These are phyloP conservation scores for Jimgerdemannia flammicorona DNA, from an alignment of 192 early-diverging fungal species.

Conservation along the genomic window DNA sequence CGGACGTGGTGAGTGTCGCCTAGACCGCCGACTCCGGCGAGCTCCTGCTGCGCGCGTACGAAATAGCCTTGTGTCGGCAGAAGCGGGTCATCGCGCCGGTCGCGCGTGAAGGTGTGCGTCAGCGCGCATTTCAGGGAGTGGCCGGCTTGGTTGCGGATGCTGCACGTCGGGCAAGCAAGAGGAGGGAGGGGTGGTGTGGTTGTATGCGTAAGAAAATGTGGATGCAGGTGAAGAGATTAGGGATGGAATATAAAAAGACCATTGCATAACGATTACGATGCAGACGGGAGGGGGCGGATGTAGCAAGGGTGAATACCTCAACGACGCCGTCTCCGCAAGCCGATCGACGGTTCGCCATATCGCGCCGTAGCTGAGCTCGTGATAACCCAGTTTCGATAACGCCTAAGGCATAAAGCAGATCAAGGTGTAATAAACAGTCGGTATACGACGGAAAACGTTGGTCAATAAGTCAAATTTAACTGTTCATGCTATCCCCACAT, in stretches of 20 bases:
- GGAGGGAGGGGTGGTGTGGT: neutral
- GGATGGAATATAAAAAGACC: too few species aligned
- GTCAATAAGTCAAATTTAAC: too few species aligned
- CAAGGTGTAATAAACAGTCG: too few species aligned
- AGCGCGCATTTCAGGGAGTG: slow-evolving; percentile 73
- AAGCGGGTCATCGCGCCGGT: slow-evolving; percentile 73
- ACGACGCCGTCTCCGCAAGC: slow-evolving; percentile 51
- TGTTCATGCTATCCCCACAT: too few species aligned
- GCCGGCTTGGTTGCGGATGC: slow-evolving; percentile 31
- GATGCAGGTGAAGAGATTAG: too few species aligned
- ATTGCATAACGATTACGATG: too few species aligned
- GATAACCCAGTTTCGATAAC: slow-evolving; percentile 8
- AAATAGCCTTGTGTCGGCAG: slow-evolving; percentile 72
- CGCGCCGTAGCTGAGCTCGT: slow-evolving; percentile 66
- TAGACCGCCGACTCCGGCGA: slow-evolving; percentile 72
- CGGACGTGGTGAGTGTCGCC: slow-evolving; percentile 76
- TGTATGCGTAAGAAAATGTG: too few species aligned
- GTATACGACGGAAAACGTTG: too few species aligned
- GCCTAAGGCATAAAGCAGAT: too few species aligned
- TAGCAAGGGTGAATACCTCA: slow-evolving; percentile 34
- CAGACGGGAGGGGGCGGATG: too few species aligned
- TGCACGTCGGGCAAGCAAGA: neutral
- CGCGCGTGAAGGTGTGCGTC: slow-evolving; percentile 58
- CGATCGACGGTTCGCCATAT: slow-evolving; percentile 77
- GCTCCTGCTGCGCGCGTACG: slow-evolving; percentile 51